phyloP scores from a whole-genome alignment of 345 rosid species.

The Zanthoxylum bungeanum region DNA sequence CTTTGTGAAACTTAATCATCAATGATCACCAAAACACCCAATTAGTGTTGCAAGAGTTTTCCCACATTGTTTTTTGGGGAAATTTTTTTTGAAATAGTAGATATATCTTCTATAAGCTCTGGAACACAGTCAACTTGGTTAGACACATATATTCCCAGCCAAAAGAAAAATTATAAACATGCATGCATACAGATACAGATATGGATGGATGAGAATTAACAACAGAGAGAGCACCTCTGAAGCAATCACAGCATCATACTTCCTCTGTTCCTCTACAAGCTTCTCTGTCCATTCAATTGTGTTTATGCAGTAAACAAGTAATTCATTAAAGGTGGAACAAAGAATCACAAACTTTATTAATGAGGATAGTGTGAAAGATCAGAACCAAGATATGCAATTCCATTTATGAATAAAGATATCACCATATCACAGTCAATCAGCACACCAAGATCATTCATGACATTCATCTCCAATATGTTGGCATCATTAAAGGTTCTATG shows the following conservation, averaged over 20 bases:
- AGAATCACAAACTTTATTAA: background rate
- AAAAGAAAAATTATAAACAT: background rate
- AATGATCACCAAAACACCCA: background rate
- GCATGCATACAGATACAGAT: background rate
- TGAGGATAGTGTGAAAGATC: background rate
- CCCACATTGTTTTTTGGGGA: background rate
- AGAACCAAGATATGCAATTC: no score
- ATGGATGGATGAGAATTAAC: background rate
- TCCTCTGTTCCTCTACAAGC: slow-evolving; percentile 75
- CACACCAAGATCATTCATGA: background rate
- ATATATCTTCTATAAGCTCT: no score
- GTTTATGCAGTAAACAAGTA: background rate
- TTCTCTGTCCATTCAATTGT: slow-evolving; percentile 49
- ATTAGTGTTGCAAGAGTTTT: background rate
- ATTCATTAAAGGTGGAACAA: background rate
- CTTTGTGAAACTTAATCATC: background rate
- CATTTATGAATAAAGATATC: no score
- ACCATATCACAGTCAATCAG: background rate
- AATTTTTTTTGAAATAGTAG: background rate
- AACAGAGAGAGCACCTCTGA: slow-evolving; percentile 53
- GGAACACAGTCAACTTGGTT: no score
- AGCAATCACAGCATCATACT: slow-evolving; percentile 82
- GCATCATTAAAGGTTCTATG: background rate
- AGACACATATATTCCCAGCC: background rate
- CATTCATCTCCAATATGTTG: background rate